These are phyloP conservation scores for Pythium utonaiense DNA, from an alignment of 352 stramenopile genomes.

Conservation along the genomic window DNA sequence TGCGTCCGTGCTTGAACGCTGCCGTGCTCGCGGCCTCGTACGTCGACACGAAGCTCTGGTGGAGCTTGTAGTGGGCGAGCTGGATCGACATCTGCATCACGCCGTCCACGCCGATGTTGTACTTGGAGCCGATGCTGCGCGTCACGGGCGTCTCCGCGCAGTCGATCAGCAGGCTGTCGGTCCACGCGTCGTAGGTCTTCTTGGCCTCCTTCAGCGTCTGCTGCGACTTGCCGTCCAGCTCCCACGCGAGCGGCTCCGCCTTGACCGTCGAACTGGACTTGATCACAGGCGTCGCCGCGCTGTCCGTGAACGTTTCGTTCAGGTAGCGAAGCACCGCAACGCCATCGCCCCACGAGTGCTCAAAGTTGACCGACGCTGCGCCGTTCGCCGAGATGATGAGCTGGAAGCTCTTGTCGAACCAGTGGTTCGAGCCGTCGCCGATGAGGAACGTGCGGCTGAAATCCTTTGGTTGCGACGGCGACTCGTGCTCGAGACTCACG, in stretches of 20 bases:
- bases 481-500: conserved; percentile 69
- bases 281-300: conserved; percentile 68
- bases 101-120: conserved; percentile 85
- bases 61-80: conserved; percentile 81
- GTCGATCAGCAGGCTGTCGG: conserved; percentile 53
- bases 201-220: conserved; percentile 67
- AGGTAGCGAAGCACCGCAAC: conserved; percentile 87
- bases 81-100: conserved; percentile 92
- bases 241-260: conserved; percentile 53
- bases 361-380: conserved; percentile 84
- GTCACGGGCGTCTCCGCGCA: conserved; percentile 76
- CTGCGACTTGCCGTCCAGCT: conserved; percentile 53
- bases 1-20: conserved; percentile 90
- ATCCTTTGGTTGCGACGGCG: conserved; percentile 48
- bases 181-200: conserved; percentile 67
- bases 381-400: conserved; percentile 82
- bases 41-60: conserved; percentile 79
- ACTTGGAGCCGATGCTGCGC: conserved; percentile 49
- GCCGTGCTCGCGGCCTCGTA: conserved; percentile 89
- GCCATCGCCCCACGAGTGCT: conserved; percentile 89
- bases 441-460: conserved; percentile 78
- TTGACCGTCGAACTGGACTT: conserved; percentile 25
- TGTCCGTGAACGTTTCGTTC: conserved; percentile 86
- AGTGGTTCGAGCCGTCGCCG: conserved; percentile 85
- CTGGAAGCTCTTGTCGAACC: conserved; percentile 93